A percentile compares a stretch with the other conserved stretches of the same genome.
Evolutionary conservation across 2,329 filamentous ascomycete genomes (phyloP).

Genomic region (Alternaria triticimaculans): DNA sequence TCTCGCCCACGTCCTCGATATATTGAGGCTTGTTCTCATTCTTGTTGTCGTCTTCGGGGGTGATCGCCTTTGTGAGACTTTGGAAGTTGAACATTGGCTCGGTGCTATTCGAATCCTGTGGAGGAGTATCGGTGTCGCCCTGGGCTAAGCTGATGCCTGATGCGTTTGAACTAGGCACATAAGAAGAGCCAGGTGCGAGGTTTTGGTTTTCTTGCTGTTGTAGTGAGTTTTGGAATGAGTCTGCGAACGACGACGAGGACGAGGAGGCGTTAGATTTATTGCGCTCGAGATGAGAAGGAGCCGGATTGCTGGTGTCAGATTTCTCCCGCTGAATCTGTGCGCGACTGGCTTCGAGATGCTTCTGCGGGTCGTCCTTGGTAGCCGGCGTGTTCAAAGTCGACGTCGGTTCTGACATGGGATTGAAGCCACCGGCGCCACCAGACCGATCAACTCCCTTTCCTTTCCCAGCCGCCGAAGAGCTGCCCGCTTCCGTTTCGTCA

Average conservation of each 20-base stretch:
- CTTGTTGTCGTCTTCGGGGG: conserved; percentile 60
- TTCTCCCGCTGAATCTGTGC: conserved; percentile 49
- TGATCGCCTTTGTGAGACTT: conserved; percentile 85
- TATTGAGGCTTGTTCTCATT: conserved; percentile 51
- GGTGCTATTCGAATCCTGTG: conserved; percentile 55
- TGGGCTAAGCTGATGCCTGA: conserved; percentile 57
- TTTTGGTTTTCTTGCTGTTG: conserved; percentile 33
- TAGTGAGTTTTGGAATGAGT: conserved; percentile 61
- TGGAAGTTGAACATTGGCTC: conserved; percentile 93
- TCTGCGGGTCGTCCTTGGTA: conserved; percentile 50
- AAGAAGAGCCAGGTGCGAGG: conserved; percentile 51
- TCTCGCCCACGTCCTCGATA: conserved; percentile 46
- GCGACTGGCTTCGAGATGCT: conserved; percentile 55
- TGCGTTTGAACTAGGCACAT: conserved; percentile 59
- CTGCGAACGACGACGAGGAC: conserved; percentile 75
- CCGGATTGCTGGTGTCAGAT: conserved; percentile 48
- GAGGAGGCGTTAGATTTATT: conserved; percentile 90
- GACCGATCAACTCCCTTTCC: conserved; percentile 57
- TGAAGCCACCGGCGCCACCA: conserved; percentile 47
- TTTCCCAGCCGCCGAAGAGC: conserved; percentile 50
- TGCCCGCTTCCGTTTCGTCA: conserved; percentile 32
- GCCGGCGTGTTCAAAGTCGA: conserved; percentile 49
- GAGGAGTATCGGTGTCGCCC: conserved; percentile 39
- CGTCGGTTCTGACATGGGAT: conserved; percentile 52
- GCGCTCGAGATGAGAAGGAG: conserved; percentile 58